These are phyloP conservation scores for Candida namnaoensis DNA, from an alignment of 805 yeast species.

Conservation along the genomic window DNA sequence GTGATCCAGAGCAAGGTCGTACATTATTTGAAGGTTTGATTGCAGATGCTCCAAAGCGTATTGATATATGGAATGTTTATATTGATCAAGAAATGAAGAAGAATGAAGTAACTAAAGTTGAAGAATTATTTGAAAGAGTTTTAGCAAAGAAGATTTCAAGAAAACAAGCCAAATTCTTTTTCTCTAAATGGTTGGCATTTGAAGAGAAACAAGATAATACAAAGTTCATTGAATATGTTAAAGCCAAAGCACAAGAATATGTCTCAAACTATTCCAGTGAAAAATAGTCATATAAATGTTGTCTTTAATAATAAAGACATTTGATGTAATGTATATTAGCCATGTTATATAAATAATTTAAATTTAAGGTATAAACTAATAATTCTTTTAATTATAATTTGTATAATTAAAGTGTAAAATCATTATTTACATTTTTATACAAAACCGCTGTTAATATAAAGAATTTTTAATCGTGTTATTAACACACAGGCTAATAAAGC, in stretches of 20 bases:
- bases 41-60: slow-evolving; percentile 83
- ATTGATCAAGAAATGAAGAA: slow-evolving; percentile 85
- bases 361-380: too few relatives aligned
- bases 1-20: slow-evolving; percentile 92
- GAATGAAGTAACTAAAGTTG: slow-evolving; percentile 58
- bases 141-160: slow-evolving; percentile 54
- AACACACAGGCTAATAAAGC: too few relatives aligned
- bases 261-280: slow-evolving; percentile 27
- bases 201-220: slow-evolving; percentile 66
- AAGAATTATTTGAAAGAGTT: slow-evolving; percentile 78
- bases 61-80: slow-evolving; percentile 93
- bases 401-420: too few relatives aligned
- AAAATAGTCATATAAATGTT: too few relatives aligned
- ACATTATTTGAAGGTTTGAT: slow-evolving; percentile 89
- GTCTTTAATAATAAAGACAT: too few relatives aligned
- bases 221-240: slow-evolving; percentile 72
- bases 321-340: too few relatives aligned
- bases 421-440: too few relatives aligned
- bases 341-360: too few relatives aligned
- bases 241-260: slow-evolving; percentile 82
- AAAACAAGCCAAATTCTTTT: slow-evolving; percentile 92
- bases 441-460: too few relatives aligned
- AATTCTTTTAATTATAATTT: too few relatives aligned
- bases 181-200: slow-evolving; percentile 80
- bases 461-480: too few relatives aligned